Conservation (phyloP, 176 grass and related monocot species). For the Oryza punctata region DNA sequence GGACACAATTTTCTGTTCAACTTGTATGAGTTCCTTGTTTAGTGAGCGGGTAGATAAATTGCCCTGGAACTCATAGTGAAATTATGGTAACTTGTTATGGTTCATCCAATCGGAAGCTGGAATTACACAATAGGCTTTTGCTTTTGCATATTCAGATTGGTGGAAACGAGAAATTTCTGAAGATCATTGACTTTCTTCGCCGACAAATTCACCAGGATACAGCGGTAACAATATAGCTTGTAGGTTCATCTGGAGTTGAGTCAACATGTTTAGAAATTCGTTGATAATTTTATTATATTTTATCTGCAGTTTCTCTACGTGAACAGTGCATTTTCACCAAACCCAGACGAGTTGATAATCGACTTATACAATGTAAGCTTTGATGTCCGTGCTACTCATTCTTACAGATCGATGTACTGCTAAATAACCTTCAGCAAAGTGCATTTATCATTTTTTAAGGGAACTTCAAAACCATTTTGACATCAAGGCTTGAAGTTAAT, state of each 20-base stretch:
- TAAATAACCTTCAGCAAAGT: not conserved
- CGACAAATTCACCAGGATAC: constrained; percentile 77
- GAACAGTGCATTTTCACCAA: constrained; percentile 72
- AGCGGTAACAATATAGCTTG: constrained; percentile 39
- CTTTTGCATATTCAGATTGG: constrained; percentile 47
- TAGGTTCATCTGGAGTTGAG: not conserved
- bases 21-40: not conserved
- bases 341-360: constrained; percentile 63
- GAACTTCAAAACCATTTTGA: no score
- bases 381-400: not conserved
- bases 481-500: no score
- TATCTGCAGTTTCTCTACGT: constrained; percentile 59
- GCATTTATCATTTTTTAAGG: not conserved
- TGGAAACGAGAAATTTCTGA: constrained; percentile 70
- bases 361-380: constrained; percentile 42
- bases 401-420: not conserved
- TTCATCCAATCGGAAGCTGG: no score
- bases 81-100: not conserved
- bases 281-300: constrained; percentile 12
- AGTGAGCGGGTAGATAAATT: not conserved
- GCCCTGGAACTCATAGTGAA: not conserved
- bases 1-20: not conserved
- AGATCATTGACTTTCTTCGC: constrained; percentile 68
- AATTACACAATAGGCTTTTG: no score
- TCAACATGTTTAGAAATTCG: not conserved